A percentile compares a stretch with the other conserved stretches of the same genome.
Evolutionary conservation across 2,329 filamentous ascomycete species (phyloP).

Genomic region (Calonectria henricotiae): DNA sequence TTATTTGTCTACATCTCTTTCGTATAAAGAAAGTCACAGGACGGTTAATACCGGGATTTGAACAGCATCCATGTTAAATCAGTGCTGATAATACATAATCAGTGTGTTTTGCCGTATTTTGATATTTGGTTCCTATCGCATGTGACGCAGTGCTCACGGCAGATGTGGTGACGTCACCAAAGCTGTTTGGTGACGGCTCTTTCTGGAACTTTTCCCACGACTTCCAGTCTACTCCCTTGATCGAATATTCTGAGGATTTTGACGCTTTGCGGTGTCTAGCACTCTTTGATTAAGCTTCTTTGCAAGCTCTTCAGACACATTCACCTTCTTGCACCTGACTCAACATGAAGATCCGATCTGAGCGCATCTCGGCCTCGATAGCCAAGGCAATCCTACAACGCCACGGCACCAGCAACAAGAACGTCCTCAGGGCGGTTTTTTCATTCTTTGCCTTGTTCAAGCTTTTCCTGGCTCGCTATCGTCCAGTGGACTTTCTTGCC

Average conservation of each 20-base stretch:
- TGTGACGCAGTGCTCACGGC: not conserved
- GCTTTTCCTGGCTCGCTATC: constrained; percentile 53
- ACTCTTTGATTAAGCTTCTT: not conserved
- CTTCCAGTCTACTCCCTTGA: not conserved
- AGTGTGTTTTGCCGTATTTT: constrained; percentile 12
- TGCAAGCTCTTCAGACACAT: not conserved
- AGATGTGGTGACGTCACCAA: constrained; percentile 42
- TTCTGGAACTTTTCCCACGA: not conserved
- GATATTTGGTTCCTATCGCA: not conserved
- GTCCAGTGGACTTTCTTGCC: constrained; percentile 52
- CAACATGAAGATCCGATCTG: constrained; percentile 56
- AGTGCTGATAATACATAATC: constrained; percentile 27
- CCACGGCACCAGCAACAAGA: constrained; percentile 47
- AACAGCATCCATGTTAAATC: constrained; percentile 18
- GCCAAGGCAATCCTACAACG: constrained; percentile 69
- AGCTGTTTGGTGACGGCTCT: not conserved
- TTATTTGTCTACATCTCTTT: constrained; percentile 13
- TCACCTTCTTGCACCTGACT: not conserved
- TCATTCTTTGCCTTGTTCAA: constrained; percentile 58
- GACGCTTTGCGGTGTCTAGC: no score
- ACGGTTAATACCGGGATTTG: constrained; percentile 10
- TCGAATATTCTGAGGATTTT: constrained; percentile 5
- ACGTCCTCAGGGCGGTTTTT: constrained; percentile 54
- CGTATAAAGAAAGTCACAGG: constrained; percentile 19
- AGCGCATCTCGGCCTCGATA: constrained; percentile 72